These are phyloP conservation scores for Astragalus membranaceus DNA, from an alignment of 306 rosid genomes.

Conservation along the genomic window DNA sequence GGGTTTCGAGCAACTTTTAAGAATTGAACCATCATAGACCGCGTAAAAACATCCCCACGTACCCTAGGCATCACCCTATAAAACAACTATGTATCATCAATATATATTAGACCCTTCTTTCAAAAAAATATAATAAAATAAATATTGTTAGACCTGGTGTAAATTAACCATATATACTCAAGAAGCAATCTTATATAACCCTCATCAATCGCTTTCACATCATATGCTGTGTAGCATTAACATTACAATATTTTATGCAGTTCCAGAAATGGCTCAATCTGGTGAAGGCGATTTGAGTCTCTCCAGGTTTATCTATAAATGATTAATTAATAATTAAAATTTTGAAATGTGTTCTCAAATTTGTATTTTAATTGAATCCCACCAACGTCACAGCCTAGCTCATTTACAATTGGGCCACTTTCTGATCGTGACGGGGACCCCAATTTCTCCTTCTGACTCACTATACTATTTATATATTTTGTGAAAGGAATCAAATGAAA, in stretches of 20 bases:
- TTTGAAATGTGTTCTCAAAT: background rate
- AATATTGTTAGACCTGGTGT: no score
- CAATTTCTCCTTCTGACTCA: background rate
- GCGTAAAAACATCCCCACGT: no score
- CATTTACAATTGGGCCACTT: slow-evolving; percentile 15
- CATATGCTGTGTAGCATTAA: slow-evolving; percentile 2
- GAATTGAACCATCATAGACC: no score
- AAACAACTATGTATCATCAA: no score
- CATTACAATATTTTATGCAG: background rate
- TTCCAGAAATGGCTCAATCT: background rate
- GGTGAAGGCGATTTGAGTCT: background rate
- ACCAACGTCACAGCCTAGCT: background rate
- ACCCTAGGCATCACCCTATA: no score
- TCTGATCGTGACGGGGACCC: background rate
- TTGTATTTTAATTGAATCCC: background rate
- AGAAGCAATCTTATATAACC: background rate
- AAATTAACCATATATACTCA: background rate
- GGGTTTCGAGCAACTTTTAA: no score
- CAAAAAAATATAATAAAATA: no score
- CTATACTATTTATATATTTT: background rate
- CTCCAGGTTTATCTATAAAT: background rate
- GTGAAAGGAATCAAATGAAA: slow-evolving; percentile 36
- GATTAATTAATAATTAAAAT: background rate
- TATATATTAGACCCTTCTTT: no score
- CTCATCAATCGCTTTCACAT: background rate